Conservation (phyloP, 163 green algal species). For the Chlamydomonas reinhardtii region DNA sequence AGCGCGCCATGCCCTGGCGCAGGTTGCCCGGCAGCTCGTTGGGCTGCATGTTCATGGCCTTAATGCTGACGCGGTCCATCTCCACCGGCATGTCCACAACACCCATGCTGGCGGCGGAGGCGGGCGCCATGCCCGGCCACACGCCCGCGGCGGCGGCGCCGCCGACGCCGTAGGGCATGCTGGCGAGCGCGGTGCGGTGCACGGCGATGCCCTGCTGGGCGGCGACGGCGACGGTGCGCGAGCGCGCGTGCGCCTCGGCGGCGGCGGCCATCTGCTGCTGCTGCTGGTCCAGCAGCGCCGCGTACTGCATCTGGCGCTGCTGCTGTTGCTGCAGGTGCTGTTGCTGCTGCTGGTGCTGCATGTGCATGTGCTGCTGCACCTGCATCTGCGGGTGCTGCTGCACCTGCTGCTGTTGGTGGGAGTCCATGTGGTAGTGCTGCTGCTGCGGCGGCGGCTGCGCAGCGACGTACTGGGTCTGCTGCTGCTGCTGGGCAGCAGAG, state of each 20-base stretch:
- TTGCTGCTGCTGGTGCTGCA: too few species aligned
- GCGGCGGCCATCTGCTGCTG: neutral
- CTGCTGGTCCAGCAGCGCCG: neutral
- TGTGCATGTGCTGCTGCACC: neutral
- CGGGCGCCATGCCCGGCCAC: constrained; percentile 16
- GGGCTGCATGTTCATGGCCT: constrained; percentile 41
- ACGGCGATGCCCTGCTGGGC: constrained; percentile 29
- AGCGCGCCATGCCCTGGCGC: constrained; percentile 15
- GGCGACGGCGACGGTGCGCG: neutral
- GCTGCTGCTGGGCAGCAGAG: neutral
- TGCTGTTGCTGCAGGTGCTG: too few species aligned
- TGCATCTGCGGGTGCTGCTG: neutral
- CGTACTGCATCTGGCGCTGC: neutral
- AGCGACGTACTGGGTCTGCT: too few species aligned
- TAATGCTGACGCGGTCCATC: constrained; percentile 20
- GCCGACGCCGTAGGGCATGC: constrained; percentile 3
- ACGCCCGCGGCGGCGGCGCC: neutral
- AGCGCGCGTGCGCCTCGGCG: neutral
- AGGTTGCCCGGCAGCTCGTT: constrained; percentile 17
- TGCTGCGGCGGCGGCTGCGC: too few species aligned
- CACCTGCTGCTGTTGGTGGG: neutral
- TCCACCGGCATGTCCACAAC: neutral
- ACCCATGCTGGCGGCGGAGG: neutral
- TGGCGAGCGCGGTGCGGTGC: neutral
- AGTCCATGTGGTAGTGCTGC: neutral